Percentiles rank a stretch among this genome's conserved stretches.
phyloP scores from a whole-genome alignment of 768 basidiomycete species.

The Daedalea quercina region DNA sequence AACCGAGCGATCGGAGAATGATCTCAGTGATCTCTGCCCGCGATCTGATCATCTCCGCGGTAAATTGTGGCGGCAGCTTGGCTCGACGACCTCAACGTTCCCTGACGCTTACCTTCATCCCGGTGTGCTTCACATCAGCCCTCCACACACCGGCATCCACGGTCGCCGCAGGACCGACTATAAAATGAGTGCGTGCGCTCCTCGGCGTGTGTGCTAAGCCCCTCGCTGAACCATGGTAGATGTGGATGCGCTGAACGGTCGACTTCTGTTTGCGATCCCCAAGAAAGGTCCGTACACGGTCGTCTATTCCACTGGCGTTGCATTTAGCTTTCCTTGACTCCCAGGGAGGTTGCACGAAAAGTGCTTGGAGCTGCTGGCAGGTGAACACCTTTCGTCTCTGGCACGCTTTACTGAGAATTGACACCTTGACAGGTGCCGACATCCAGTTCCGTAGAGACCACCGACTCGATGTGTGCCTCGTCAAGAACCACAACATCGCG shows the following conservation, averaged over 20 bases:
- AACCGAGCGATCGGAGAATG: neutral
- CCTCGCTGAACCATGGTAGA: constrained; percentile 32
- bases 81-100: neutral
- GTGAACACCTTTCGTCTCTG: constrained; percentile 32
- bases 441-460: constrained; percentile 87
- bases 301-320: neutral
- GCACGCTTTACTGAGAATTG: neutral
- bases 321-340: neutral
- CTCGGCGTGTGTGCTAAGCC: neutral
- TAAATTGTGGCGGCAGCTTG: neutral
- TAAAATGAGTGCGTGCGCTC: neutral
- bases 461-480: constrained; percentile 90
- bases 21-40: neutral
- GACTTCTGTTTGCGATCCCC: constrained; percentile 90
- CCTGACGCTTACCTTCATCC: neutral
- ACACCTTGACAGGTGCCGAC: constrained; percentile 65
- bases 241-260: constrained; percentile 74
- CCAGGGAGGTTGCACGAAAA: constrained; percentile 87
- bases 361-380: constrained; percentile 77
- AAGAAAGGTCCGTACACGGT: constrained; percentile 71
- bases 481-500: constrained; percentile 87
- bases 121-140: neutral
- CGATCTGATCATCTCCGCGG: neutral
- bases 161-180: neutral
- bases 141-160: neutral